Base-by-base conservation (phyloP, 169 alveolate genomes). In the Babesia ovata region DNA sequence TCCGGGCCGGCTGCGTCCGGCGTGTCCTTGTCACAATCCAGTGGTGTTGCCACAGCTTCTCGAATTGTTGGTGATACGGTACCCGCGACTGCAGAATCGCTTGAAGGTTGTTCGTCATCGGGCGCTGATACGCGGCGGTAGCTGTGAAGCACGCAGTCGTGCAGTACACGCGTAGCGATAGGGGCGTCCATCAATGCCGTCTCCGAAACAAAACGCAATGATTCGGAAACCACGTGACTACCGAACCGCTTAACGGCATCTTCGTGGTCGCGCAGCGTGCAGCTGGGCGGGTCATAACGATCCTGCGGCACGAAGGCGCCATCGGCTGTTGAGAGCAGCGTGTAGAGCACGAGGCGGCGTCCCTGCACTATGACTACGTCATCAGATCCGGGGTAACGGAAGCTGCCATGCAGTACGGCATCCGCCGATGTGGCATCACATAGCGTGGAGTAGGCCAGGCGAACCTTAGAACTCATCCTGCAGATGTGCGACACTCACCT, bases 351-450 rank as follows among this genome's bases (percentile, higher is more conserved):
- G 59, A 79, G 52, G 28, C 59, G 62, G 26, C 57, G 53, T 19
- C 75, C 87, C 49, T 63, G 58, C 26, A 79, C 77, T 4, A 79
- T 21, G n/a, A 79, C 74, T 11, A 79, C 71, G 63, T 79, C 87
- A 21, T 62, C n/a, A 39, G 87, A 70, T 17, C 29, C 76, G 17
- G 87, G 87, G 21, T 48, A 50, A 24, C 65, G 39, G 29, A 79
- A 79, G 42, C 58, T 79, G 22, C 84, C 87, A 21, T 39, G 61
- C 21, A 60, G 48, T 12, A 79, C 39, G 21, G 44, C 26, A 48
- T 79, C 84, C 46, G 79, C 82, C 42, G 74, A 62, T 12, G 81
- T 56, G 50, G 84, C 49, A 12, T 79, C 84, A 21, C 56, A 46
- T 1, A 79, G 44, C 16, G 87, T 79, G 24, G 63, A 62, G 46